Base-by-base conservation (phyloP, 345 rosid species). In the Salix dunnii region DNA sequence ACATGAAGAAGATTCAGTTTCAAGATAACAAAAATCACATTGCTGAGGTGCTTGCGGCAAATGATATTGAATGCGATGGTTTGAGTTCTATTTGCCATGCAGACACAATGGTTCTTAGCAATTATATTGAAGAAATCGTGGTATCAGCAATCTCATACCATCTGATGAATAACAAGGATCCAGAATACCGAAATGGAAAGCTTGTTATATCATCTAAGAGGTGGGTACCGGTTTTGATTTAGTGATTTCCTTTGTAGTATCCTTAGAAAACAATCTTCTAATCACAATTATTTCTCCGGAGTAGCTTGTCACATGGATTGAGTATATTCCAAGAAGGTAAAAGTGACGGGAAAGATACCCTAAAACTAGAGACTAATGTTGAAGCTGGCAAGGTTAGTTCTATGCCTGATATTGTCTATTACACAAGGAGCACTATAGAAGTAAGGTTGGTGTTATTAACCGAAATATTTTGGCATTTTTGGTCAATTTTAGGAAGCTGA, bases 261-360 rank as follows among this genome's bases (percentile, higher is more conserved):
- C 28, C 16, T 10, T 58, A 10, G 28, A 16, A 16, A 64, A 64
- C n/a, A 17, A 6, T 64, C 31, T 61, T 31, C 49, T n/a, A 21
- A 12, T 38, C 74, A 46, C 60, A 79, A 2, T 69, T 38, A 40
- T 77, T 43, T 38, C 48, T 76, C 42, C 84, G 83, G 83, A 84
- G 83, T 89, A 96, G 99, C 83, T 88, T 96, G 92, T 92, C 97
- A 68, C 98, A 92, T 81, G 99, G 98, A 82, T 76, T 96, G 76
- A 88, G 88, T 68, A 86, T 96, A 82, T 92, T 96, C 88, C 95
- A 94, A 86, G 97, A 92, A 78, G 97, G 94, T 4, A 87, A 86
- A 90, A 82, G 78, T 74, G 77, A 85, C 75, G 89, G 86, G 48
- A 88, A 88, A 65, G 94, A 87, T 77, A 87, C 89, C 60, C 68